Conservation (phyloP, 1,284 basidiomycete genomes). For the Ganoderma leucocontextum region DNA sequence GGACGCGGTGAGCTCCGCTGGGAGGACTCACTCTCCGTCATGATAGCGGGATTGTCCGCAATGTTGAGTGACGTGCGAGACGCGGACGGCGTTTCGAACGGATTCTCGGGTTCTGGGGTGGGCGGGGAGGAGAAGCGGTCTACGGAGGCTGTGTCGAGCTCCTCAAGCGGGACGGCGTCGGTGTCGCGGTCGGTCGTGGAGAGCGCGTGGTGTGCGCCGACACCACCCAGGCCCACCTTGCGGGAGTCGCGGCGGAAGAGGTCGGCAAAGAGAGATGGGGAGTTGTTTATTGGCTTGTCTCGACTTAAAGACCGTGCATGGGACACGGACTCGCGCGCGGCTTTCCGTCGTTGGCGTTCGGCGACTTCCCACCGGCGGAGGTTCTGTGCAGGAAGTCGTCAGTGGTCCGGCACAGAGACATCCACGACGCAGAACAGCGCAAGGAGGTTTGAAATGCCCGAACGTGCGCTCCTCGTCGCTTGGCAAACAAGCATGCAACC, state of each 20-base stretch:
- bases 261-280: constrained; percentile 59
- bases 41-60: constrained; percentile 42
- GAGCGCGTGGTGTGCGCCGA: constrained; percentile 44
- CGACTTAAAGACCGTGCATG: constrained; percentile 36
- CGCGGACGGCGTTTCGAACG: constrained; percentile 59
- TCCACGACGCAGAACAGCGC: not conserved
- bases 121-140: constrained; percentile 36
- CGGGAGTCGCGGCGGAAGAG: constrained; percentile 53
- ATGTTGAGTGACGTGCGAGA: constrained; percentile 55
- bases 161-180: constrained; percentile 59
- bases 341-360: constrained; percentile 73
- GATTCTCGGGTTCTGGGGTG: constrained; percentile 55
- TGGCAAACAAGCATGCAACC: constrained; percentile 1
- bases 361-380: constrained; percentile 76
- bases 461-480: constrained; percentile 7
- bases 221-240: constrained; percentile 44
- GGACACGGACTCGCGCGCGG: constrained; percentile 59
- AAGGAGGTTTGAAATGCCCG: constrained; percentile 2
- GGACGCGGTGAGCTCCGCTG: constrained; percentile 16
- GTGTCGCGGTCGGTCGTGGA: constrained; percentile 48
- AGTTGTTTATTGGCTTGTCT: constrained; percentile 22
- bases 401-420: not conserved
- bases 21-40: constrained; percentile 39
- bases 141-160: constrained; percentile 50
- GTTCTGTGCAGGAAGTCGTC: constrained; percentile 53